Percentiles rank a stretch among this genome's conserved stretches.
Conservation (phyloP, 2,329 filamentous ascomycete genomes). For the Ceratocystis destructans region DNA sequence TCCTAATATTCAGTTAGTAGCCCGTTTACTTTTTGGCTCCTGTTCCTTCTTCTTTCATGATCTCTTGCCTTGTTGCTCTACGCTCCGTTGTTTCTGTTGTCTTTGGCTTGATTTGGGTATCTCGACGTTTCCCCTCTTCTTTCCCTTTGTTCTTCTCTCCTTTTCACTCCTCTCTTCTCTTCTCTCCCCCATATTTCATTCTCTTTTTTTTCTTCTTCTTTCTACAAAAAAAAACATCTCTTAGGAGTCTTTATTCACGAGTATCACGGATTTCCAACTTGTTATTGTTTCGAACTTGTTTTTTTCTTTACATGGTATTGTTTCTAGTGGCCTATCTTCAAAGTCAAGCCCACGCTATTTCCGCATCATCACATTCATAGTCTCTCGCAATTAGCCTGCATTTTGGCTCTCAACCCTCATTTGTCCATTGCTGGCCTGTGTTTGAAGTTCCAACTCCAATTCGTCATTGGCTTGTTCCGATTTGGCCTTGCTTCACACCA, state of each 20-base stretch:
- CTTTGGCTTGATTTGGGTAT: not conserved
- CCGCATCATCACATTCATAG: not conserved
- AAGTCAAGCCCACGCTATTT: not conserved
- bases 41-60: constrained; percentile 2
- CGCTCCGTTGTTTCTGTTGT: not conserved
- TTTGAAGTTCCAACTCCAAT: constrained; percentile 1
- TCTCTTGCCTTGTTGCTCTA: constrained; percentile 3
- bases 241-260: constrained; percentile 4
- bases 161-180: not conserved
- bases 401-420: not conserved
- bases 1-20: not conserved
- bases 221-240: constrained; percentile 3
- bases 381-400: not conserved
- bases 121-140: not conserved
- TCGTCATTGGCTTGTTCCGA: constrained; percentile 1
- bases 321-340: not conserved
- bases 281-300: constrained; percentile 4
- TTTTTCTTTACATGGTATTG: constrained; percentile 6
- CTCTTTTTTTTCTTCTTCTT: not conserved
- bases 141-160: not conserved
- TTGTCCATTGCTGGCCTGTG: not conserved
- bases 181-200: not conserved
- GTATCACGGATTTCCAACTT: constrained; percentile 1
- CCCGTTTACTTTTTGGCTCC: not conserved
- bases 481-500: constrained; percentile 9